Conservation (phyloP, 441 rosid species). For the Biscutella auriculata region DNA sequence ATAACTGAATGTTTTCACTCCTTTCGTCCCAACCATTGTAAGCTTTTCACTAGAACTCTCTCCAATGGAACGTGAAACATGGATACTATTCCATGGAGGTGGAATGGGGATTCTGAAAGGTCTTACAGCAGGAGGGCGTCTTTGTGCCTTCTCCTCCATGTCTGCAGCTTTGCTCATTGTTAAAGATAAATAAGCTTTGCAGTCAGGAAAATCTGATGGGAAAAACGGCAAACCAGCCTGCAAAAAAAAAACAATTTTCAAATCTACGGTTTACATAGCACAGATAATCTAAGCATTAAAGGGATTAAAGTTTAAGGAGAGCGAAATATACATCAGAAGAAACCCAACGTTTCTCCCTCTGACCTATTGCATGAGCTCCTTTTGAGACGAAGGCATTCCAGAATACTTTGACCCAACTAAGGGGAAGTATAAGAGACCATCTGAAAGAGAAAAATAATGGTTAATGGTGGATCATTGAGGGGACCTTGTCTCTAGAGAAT, state of each 20-base stretch:
- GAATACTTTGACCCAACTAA: constrained; percentile 73
- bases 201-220: constrained; percentile 83
- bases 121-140: constrained; percentile 41
- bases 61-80: constrained; percentile 15
- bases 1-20: constrained; percentile 1
- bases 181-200: constrained; percentile 46
- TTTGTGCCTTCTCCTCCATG: constrained; percentile 32
- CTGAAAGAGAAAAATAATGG: constrained; percentile 30
- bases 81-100: constrained; percentile 61
- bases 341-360: constrained; percentile 75
- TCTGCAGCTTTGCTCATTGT: constrained; percentile 44
- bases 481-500: not conserved
- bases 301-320: constrained; percentile 3
- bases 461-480: constrained; percentile 4
- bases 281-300: not conserved
- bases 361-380: constrained; percentile 80
- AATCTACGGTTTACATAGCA: not conserved
- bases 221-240: constrained; percentile 70
- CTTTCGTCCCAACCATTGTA: constrained; percentile 11
- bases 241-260: not conserved
- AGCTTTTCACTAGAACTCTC: constrained; percentile 20
- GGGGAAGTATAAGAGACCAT: constrained; percentile 75
- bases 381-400: constrained; percentile 60
- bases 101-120: constrained; percentile 56
- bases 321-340: constrained; percentile 51